These are phyloP conservation scores for Starmerella kuoi DNA, from an alignment of 805 yeast species.

Conservation along the genomic window DNA sequence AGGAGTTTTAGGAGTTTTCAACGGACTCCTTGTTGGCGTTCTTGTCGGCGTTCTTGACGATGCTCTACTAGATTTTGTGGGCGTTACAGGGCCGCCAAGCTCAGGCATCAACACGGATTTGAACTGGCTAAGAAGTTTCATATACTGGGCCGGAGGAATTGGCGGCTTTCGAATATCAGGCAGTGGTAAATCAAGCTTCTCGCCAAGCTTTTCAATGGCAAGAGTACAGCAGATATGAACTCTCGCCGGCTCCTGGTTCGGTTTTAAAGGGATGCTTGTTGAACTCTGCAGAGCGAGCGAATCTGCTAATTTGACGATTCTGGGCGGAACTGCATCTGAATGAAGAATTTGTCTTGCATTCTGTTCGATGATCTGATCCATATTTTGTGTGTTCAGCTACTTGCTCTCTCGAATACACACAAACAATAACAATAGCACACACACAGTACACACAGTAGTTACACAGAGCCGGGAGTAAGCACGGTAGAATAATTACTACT, in stretches of 20 bases:
- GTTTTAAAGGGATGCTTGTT: conserved; percentile 17
- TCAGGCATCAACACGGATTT: conserved; percentile 6
- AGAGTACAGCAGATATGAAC: conserved; percentile 20
- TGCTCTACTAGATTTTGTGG: not conserved
- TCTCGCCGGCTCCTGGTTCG: conserved; percentile 22
- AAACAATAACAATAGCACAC: too few species aligned
- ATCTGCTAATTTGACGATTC: conserved; percentile 11
- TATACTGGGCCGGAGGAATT: conserved; percentile 18
- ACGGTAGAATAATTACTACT: too few species aligned
- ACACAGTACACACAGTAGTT: too few species aligned
- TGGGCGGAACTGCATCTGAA: conserved; percentile 8
- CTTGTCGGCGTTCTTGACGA: not conserved
- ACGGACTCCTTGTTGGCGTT: not conserved
- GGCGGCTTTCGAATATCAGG: conserved; percentile 19
- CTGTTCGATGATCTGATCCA: conserved; percentile 12
- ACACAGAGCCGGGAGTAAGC: too few species aligned
- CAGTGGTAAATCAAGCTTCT: conserved; percentile 4
- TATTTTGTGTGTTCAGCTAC: not conserved
- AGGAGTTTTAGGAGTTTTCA: not conserved
- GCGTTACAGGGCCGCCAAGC: conserved; percentile 2
- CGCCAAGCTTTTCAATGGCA: conserved; percentile 17
- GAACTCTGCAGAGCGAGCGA: conserved; percentile 15
- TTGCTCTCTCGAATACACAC: not conserved
- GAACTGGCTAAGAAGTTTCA: conserved; percentile 15
- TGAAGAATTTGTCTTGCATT: conserved; percentile 5